Percentiles rank a stretch among this genome's conserved stretches.
phyloP scores from a whole-genome alignment of 768 basidiomycete genomes.

The Amanita subjunquillea region DNA sequence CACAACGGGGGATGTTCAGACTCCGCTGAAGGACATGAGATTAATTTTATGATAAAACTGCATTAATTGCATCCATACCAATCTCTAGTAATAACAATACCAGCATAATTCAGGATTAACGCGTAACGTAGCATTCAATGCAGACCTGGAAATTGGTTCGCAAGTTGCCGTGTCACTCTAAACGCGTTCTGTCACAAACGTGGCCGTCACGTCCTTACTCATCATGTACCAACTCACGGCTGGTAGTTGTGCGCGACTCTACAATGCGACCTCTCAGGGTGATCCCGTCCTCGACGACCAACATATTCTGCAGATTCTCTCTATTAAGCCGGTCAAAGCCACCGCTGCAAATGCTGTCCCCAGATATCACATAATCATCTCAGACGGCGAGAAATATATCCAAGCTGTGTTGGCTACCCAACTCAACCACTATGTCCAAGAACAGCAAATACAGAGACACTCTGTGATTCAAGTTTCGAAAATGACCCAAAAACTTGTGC shows the following conservation, averaged over 20 bases:
- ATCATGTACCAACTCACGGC: conserved; percentile 43
- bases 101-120: background rate
- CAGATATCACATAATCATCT: conserved; percentile 75
- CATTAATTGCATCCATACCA: background rate
- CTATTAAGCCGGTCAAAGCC: conserved; percentile 64
- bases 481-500: conserved; percentile 75
- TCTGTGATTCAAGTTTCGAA: conserved; percentile 61
- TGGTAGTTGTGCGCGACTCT: conserved; percentile 45
- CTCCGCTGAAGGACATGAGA: conserved; percentile 9
- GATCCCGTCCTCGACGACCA: conserved; percentile 28
- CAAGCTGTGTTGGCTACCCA: conserved; percentile 96
- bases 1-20: conserved; percentile 49
- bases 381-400: conserved; percentile 77
- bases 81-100: background rate
- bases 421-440: conserved; percentile 65
- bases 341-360: conserved; percentile 28
- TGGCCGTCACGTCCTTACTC: conserved; percentile 12
- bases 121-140: background rate
- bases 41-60: background rate
- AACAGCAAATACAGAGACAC: conserved; percentile 52
- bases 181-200: background rate
- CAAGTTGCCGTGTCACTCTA: background rate
- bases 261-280: conserved; percentile 33
- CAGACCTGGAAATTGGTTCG: background rate
- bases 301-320: conserved; percentile 70